phyloP scores from a whole-genome alignment of 768 basidiomycete genomes.

The Pleurotus pulmonarius region DNA sequence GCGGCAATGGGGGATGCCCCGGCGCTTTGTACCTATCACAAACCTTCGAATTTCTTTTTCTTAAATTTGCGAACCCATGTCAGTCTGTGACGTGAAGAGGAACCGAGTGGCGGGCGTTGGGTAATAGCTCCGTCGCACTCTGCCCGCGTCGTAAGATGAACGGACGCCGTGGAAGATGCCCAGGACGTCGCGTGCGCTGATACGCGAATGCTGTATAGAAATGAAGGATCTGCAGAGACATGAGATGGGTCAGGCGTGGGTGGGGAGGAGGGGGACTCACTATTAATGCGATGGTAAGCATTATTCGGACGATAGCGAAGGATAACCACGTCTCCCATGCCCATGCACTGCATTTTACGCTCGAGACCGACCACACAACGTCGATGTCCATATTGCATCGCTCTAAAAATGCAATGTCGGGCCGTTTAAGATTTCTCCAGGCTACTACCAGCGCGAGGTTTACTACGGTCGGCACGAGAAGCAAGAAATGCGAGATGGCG shows the following conservation, averaged over 20 bases:
- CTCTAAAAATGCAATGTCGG: conserved; percentile 30
- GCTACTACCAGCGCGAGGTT: conserved; percentile 53
- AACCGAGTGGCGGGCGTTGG: no score
- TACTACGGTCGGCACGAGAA: conserved; percentile 49
- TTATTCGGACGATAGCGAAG: conserved; percentile 48
- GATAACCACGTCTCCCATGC: conserved; percentile 54
- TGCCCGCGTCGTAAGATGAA: conserved; percentile 3
- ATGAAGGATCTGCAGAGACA: conserved; percentile 14
- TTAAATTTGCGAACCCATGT: no score
- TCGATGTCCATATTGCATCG: conserved; percentile 69
- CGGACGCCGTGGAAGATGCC: neutral
- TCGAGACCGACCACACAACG: conserved; percentile 53
- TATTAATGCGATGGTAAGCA: conserved; percentile 45
- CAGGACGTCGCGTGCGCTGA: neutral
- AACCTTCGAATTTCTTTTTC: no score
- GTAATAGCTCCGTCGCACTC: conserved; percentile 1
- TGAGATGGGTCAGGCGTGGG: neutral
- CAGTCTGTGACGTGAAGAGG: no score
- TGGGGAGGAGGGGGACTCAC: conserved; percentile 38
- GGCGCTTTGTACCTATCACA: no score
- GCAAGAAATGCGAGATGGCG: conserved; percentile 38
- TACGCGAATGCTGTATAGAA: conserved; percentile 20
- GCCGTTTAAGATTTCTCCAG: conserved; percentile 42
- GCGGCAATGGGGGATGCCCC: no score
- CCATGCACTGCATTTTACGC: conserved; percentile 25